These are phyloP conservation scores for Suillus lakei DNA, from an alignment of 768 basidiomycete species.

Conservation along the genomic window DNA sequence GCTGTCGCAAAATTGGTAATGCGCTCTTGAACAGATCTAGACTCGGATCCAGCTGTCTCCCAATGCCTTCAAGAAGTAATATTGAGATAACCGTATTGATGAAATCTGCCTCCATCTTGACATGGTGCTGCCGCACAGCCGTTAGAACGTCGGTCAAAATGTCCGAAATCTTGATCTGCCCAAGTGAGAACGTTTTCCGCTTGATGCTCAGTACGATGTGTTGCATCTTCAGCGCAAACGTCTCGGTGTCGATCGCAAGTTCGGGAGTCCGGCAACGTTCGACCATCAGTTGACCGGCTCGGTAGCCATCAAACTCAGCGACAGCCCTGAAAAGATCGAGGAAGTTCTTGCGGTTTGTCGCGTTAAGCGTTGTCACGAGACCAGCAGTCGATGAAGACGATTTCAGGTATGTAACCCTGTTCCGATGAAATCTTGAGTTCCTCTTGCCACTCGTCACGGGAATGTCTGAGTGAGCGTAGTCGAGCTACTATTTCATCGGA, in stretches of 20 bases:
- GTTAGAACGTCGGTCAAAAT: conserved; percentile 87
- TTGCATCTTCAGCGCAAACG: conserved; percentile 97
- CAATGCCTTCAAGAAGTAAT: conserved; percentile 93
- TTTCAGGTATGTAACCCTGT: conserved; percentile 88
- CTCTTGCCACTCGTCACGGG: conserved; percentile 69
- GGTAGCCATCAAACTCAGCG: conserved; percentile 97
- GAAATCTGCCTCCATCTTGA: conserved; percentile 99
- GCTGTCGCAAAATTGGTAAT: conserved; percentile 88
- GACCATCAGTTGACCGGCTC: conserved; percentile 93
- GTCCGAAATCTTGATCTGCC: conserved; percentile 96
- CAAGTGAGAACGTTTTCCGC: conserved; percentile 95
- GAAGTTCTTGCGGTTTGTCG: conserved; percentile 87
- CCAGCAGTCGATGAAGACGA: conserved; percentile 98
- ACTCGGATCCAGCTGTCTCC: conserved; percentile 87
- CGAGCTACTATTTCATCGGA: conserved; percentile 69
- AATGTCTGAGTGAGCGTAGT: conserved; percentile 64
- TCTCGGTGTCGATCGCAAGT: conserved; percentile 88
- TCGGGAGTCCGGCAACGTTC: conserved; percentile 92
- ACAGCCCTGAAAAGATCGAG: conserved; percentile 95
- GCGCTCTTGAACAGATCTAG: conserved; percentile 96
- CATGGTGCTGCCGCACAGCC: conserved; percentile 89
- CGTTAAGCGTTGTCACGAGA: conserved; percentile 86
- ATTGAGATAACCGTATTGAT: conserved; percentile 98
- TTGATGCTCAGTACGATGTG: conserved; percentile 93
- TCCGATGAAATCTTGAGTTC: conserved; percentile 65